Evolutionary conservation across 2,329 filamentous ascomycete species (phyloP).

Genomic region (Alternaria atra): DNA sequence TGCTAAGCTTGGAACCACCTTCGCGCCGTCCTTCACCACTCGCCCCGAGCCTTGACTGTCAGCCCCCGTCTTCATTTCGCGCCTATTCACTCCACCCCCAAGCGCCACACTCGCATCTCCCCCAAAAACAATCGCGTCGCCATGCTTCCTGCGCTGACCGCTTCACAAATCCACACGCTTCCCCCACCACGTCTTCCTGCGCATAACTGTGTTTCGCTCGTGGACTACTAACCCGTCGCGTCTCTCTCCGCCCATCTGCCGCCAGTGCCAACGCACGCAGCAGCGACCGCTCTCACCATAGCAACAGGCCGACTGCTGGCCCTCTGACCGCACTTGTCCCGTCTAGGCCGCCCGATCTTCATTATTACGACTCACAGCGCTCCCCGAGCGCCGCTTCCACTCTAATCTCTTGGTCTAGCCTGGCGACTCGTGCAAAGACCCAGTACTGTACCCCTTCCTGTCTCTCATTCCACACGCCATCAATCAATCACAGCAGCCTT

Average conservation of each 20-base stretch:
- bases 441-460: constrained; percentile 37
- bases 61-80: constrained; percentile 43
- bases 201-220: constrained; percentile 24
- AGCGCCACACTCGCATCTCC: constrained; percentile 26
- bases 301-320: constrained; percentile 50
- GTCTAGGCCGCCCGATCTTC: constrained; percentile 42
- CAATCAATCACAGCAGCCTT: constrained; percentile 41
- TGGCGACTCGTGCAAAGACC: constrained; percentile 51
- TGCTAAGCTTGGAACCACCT: constrained; percentile 22
- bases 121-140: constrained; percentile 24
- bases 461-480: constrained; percentile 37
- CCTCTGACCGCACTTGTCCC: constrained; percentile 38
- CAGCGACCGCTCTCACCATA: constrained; percentile 50
- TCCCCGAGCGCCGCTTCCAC: constrained; percentile 45
- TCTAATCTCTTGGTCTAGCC: constrained; percentile 49
- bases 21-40: constrained; percentile 36
- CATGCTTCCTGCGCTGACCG: constrained; percentile 34
- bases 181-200: constrained; percentile 20
- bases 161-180: constrained; percentile 12
- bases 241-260: constrained; percentile 29
- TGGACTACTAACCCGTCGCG: constrained; percentile 19
- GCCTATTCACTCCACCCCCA: constrained; percentile 27
- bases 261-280: constrained; percentile 48
- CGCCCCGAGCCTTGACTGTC: constrained; percentile 36
- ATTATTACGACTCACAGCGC: constrained; percentile 47